Base-by-base conservation (phyloP, 2,329 filamentous ascomycete genomes). In the Magnaporthiopsis poae region DNA sequence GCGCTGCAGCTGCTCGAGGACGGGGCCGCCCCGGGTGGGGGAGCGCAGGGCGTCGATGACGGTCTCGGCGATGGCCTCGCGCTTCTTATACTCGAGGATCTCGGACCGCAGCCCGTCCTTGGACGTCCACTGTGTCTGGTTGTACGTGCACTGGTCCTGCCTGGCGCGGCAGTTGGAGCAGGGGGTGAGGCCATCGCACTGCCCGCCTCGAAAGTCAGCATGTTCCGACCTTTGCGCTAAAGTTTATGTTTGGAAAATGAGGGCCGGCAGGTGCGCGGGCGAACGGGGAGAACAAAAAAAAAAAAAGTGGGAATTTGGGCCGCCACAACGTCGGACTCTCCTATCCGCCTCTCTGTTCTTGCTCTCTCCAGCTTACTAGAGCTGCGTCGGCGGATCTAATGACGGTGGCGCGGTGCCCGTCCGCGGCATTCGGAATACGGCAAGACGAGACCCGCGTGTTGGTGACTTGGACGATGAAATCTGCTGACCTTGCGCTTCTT, bases 101-200 rank as follows among this genome's bases (percentile, higher is more conserved):
- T 64, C 62, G 35, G 62, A 52, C 62, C 62, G 62, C 35, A 64
- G 62, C n/a, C 62, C 62, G 31, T 64, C 62, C 27, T 64, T 64
- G n/a, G 62, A 64, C 11, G 62, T 64, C 62, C 62, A 64, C 12
- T 31, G 27, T 12, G 46, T 64, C 12, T 31, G 36, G 62, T 25
- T 64, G 39, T 64, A 64, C 36, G 21, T 29, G 62, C 62, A 64
- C 18, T 39, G 25, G 13, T 64, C 62, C 31, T 64, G 35, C 29
- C 62, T n/a, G 8, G 62, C 62, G 29, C 39, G 62, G 52, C 62
- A 64, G 62, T 64, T 64, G 39, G 62, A 64, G 39, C 62, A 64
- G 15, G 62, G 62, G 25, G 13, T 27, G 46, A 52, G 62, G 1
- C 62, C 62, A 64, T 64, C 62, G 62, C 62, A 64, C 62, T 64